Conservation (phyloP, 495 filamentous ascomycete genomes). For the Elasticomyces elasticus region DNA sequence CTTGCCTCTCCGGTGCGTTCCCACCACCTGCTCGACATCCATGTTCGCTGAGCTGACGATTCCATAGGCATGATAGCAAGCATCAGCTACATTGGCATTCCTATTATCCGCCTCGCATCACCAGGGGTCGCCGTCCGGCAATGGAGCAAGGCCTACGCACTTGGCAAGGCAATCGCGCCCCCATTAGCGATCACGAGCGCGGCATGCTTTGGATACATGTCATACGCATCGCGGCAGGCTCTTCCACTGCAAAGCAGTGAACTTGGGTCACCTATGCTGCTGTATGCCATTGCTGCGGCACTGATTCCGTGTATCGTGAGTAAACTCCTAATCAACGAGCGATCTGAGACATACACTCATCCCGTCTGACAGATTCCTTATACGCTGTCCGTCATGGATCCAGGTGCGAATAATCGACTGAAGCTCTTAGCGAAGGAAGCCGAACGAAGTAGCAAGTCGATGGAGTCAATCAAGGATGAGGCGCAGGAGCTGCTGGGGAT, state of each 20-base stretch:
- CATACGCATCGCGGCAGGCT: background rate
- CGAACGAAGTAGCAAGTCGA: background rate
- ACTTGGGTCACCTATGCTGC: background rate
- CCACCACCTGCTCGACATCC: background rate
- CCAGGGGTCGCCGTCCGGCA: conserved; percentile 2
- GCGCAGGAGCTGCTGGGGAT: conserved; percentile 5
- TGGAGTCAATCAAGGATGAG: background rate
- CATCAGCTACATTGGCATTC: background rate
- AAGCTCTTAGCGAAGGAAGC: background rate
- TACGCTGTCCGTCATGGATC: conserved; percentile 9
- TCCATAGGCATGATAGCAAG: background rate
- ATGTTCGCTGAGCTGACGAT: background rate
- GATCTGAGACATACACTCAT: too few relatives aligned
- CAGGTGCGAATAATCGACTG: conserved; percentile 1
- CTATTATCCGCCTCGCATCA: background rate
- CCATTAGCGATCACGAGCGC: conserved; percentile 3
- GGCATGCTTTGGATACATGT: conserved; percentile 2
- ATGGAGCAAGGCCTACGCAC: conserved; percentile 1
- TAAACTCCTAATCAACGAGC: too few relatives aligned
- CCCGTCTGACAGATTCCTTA: too few relatives aligned
- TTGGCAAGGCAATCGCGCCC: conserved; percentile 3
- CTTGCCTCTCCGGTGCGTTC: conserved; percentile 4
- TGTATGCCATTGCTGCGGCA: conserved; percentile 10
- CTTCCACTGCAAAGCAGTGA: background rate
- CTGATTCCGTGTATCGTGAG: conserved; percentile 2